Conservation (phyloP, 2,329 filamentous ascomycete species). For the Colletotrichum camelliae region DNA sequence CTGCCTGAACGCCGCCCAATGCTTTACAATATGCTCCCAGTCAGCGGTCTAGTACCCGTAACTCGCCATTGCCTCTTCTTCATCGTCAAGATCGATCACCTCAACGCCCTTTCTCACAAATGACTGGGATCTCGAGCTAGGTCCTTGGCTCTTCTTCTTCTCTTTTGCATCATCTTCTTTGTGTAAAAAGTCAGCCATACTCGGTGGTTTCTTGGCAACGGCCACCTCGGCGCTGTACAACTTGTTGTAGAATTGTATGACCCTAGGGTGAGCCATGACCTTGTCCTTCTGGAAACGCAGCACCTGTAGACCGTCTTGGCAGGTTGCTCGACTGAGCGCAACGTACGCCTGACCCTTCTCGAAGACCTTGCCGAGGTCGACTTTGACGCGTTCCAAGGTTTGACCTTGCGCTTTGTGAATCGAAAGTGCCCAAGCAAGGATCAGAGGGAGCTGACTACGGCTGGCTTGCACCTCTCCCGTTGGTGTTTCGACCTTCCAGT, state of each 20-base stretch:
- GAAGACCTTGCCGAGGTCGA: constrained; percentile 90
- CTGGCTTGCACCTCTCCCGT: constrained; percentile 93
- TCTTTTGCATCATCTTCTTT: constrained; percentile 21
- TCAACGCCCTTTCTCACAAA: constrained; percentile 24
- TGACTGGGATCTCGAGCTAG: constrained; percentile 8
- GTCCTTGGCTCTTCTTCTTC: constrained; percentile 32
- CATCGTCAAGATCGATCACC: constrained; percentile 48
- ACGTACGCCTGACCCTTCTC: constrained; percentile 99
- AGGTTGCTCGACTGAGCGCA: constrained; percentile 90
- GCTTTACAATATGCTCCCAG: not conserved
- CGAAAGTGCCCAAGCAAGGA: constrained; percentile 94
- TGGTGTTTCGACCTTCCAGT: constrained; percentile 97
- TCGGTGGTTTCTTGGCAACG: constrained; percentile 33
- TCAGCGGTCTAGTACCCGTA: constrained; percentile 40
- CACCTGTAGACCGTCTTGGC: constrained; percentile 86
- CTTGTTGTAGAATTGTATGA: constrained; percentile 84
- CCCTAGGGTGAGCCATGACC: constrained; percentile 91
- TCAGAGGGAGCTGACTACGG: constrained; percentile 82
- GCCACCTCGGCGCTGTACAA: constrained; percentile 75
- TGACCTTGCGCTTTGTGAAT: constrained; percentile 99
- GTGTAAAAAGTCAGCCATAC: constrained; percentile 45
- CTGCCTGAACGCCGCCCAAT: constrained; percentile 4
- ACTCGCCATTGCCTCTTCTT: constrained; percentile 52
- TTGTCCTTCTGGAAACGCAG: constrained; percentile 86
- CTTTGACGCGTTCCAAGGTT: constrained; percentile 91